A percentile compares a stretch with the other conserved stretches of the same genome.
Conservation (phyloP, 1,284 basidiomycete genomes). For the Sanguinoderma infundibulare region DNA sequence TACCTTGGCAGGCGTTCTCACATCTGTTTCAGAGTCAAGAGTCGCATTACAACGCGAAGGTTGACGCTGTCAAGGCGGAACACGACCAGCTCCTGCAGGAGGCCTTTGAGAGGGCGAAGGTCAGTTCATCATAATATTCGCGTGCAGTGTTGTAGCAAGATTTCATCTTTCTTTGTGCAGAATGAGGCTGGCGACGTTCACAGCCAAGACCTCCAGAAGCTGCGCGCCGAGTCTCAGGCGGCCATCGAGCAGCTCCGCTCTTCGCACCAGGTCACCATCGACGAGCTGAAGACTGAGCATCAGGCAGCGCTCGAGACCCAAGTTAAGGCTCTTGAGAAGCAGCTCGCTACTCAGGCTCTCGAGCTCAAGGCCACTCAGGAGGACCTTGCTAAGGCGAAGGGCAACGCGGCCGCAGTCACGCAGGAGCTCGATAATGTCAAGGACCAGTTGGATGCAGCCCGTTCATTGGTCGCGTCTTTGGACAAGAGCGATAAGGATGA, state of each 20-base stretch:
- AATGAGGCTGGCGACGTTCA: conserved; percentile 70
- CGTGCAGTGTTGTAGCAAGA: background rate
- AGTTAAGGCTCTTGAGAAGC: conserved; percentile 64
- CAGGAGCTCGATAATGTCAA: conserved; percentile 60
- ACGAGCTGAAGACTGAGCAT: conserved; percentile 67
- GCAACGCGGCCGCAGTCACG: conserved; percentile 51
- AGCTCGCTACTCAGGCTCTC: conserved; percentile 60
- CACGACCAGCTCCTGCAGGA: conserved; percentile 68
- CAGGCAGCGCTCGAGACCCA: conserved; percentile 59
- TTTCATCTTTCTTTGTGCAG: conserved; percentile 38
- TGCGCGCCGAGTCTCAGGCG: conserved; percentile 67
- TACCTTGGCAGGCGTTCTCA: background rate
- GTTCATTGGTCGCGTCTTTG: conserved; percentile 44
- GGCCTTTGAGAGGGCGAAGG: conserved; percentile 80
- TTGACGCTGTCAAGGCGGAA: conserved; percentile 69
- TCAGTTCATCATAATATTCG: conserved; percentile 30
- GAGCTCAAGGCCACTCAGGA: conserved; percentile 84
- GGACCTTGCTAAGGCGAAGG: conserved; percentile 77
- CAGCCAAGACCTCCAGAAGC: conserved; percentile 66
- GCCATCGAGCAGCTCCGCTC: conserved; percentile 71
- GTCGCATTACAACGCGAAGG: conserved; percentile 65
- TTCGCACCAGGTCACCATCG: conserved; percentile 62
- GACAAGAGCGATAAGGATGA: conserved; percentile 53
- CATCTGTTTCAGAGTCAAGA: conserved; percentile 63
- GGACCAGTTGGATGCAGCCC: conserved; percentile 66